Evolutionary conservation across 2,329 filamentous ascomycete species (phyloP).

Genomic region (Mycosphaerella sp.): DNA sequence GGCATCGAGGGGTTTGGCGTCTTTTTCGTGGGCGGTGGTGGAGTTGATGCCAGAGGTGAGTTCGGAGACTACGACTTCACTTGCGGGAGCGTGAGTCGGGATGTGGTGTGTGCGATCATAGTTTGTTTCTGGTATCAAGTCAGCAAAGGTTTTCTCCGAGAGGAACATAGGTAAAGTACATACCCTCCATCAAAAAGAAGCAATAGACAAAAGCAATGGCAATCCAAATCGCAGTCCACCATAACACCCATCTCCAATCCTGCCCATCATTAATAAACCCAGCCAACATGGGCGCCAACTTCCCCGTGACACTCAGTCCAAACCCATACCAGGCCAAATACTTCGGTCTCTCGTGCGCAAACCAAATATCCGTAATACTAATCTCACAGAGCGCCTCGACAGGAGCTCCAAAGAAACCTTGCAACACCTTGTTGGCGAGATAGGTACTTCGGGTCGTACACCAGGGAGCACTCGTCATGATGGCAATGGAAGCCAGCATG

Average conservation of each 20-base stretch:
- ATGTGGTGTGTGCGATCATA: conserved; percentile 32
- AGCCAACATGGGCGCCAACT: conserved; percentile 39
- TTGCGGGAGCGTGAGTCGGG: not conserved
- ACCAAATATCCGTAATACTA: conserved; percentile 25
- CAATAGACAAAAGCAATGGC: conserved; percentile 47
- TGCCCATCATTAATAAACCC: conserved; percentile 46
- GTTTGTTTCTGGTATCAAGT: conserved; percentile 44
- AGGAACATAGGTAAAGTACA: too few relatives aligned
- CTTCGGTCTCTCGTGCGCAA: conserved; percentile 28
- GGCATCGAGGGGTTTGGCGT: not conserved
- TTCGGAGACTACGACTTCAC: not conserved
- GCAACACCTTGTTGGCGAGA: conserved; percentile 43
- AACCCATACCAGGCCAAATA: conserved; percentile 31
- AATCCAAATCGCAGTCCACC: conserved; percentile 50
- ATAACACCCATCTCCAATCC: conserved; percentile 46
- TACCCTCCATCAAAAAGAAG: conserved; percentile 52
- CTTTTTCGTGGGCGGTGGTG: conserved; percentile 1
- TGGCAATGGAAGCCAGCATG: conserved; percentile 36
- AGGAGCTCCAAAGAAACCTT: conserved; percentile 45
- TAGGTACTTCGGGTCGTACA: conserved; percentile 42
- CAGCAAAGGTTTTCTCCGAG: not conserved
- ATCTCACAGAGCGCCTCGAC: conserved; percentile 43
- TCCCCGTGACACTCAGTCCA: conserved; percentile 22
- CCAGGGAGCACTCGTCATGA: conserved; percentile 40
- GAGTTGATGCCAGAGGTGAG: too few relatives aligned